These are phyloP conservation scores for Carex myosuroides DNA, from an alignment of 176 grass and related monocot species.

Conservation along the genomic window DNA sequence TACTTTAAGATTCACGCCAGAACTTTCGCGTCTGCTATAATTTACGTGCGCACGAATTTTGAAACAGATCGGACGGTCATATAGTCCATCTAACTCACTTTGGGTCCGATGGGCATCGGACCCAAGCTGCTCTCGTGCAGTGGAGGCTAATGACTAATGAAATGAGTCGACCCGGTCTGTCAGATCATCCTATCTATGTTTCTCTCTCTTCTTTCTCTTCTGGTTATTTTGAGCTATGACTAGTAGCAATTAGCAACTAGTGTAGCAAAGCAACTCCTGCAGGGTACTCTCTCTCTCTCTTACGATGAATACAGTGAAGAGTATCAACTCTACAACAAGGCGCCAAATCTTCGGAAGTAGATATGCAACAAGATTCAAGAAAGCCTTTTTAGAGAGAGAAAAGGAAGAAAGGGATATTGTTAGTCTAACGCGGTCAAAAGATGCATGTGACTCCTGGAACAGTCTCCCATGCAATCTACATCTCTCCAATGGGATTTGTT, in stretches of 20 bases:
- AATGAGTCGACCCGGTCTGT: not conserved
- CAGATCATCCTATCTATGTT: not conserved
- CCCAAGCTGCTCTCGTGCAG: not conserved
- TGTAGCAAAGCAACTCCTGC: not conserved
- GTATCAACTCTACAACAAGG: conserved; percentile 5
- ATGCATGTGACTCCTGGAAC: conserved; percentile 83
- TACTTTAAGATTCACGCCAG: too few species aligned
- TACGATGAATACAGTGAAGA: conserved; percentile 15
- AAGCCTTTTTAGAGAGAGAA: conserved; percentile 16
- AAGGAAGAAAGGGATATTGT: not conserved
- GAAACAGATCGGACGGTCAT: too few species aligned
- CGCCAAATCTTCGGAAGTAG: conserved; percentile 17
- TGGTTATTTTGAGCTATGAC: conserved; percentile 12
- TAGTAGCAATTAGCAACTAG: not conserved
- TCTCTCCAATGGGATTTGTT: not conserved
- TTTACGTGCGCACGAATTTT: too few species aligned
- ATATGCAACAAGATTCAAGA: conserved; percentile 27
- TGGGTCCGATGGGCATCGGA: too few species aligned
- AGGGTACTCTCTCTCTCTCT: not conserved
- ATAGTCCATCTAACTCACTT: too few species aligned
- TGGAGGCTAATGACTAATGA: conserved; percentile 1
- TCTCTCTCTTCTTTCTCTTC: not conserved
- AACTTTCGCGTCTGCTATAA: too few species aligned
- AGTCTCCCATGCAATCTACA: conserved; percentile 52
- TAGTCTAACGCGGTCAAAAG: conserved; percentile 87